Evolutionary conservation across 2,329 filamentous ascomycete genomes (phyloP).

Genomic region (Hymenoscyphus infarciens): DNA sequence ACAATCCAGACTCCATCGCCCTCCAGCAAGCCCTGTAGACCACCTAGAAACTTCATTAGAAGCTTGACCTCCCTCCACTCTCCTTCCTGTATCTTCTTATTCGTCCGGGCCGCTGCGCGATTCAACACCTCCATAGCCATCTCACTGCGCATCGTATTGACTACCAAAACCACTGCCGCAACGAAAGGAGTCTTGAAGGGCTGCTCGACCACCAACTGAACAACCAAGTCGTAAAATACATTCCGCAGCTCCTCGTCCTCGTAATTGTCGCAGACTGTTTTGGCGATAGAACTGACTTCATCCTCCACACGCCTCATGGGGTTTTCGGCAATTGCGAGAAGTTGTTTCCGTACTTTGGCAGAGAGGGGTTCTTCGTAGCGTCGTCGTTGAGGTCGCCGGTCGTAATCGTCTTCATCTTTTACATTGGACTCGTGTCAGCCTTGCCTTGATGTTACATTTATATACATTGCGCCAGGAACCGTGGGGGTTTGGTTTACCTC

Average conservation of each 20-base stretch:
- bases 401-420: constrained; percentile 72
- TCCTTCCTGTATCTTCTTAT: constrained; percentile 66
- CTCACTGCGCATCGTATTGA: constrained; percentile 74
- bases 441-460: constrained; percentile 14
- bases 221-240: constrained; percentile 67
- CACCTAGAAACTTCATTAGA: constrained; percentile 82
- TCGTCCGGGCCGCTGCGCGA: constrained; percentile 57
- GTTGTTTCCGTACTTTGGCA: constrained; percentile 71
- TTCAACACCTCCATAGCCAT: constrained; percentile 68
- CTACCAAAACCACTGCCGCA: constrained; percentile 74
- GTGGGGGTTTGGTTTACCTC: constrained; percentile 53
- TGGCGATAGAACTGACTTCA: constrained; percentile 71
- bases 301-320: constrained; percentile 75
- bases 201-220: constrained; percentile 82
- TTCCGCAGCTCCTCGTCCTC: constrained; percentile 77
- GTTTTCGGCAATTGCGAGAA: constrained; percentile 78
- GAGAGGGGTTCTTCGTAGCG: constrained; percentile 70
- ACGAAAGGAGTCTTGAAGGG: constrained; percentile 97
- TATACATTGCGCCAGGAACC: constrained; percentile 5
- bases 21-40: constrained; percentile 74
- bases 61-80: constrained; percentile 92
- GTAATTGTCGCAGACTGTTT: constrained; percentile 74
- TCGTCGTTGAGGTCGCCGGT: constrained; percentile 69
- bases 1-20: constrained; percentile 82
- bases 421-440: constrained; percentile 25